Conservation (phyloP, 495 filamentous ascomycete species). For the Hypoxylon fuscum region DNA sequence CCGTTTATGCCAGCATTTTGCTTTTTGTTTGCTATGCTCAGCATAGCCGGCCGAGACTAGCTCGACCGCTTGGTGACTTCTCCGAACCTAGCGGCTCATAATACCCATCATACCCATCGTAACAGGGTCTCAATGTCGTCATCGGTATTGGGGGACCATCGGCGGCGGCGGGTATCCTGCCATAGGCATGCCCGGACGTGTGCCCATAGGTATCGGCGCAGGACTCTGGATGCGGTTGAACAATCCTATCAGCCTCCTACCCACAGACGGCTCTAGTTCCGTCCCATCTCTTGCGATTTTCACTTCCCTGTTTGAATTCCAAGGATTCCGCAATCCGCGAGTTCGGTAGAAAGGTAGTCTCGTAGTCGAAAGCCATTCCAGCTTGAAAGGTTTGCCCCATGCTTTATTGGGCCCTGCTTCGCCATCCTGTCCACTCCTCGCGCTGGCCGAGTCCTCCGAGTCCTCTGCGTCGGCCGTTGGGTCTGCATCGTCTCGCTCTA, state of each 20-base stretch:
- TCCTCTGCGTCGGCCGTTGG: conserved; percentile 52
- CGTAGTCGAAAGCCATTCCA: conserved; percentile 90
- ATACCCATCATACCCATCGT: conserved; percentile 1
- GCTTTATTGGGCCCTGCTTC: conserved; percentile 61
- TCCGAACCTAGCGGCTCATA: conserved; percentile 9
- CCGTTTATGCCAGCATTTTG: conserved; percentile 19
- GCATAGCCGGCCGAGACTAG: conserved; percentile 34
- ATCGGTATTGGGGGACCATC: conserved; percentile 33
- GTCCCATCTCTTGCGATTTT: conserved; percentile 98
- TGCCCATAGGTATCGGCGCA: conserved; percentile 39
- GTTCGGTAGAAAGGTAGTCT: conserved; percentile 92
- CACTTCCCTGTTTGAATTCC: conserved; percentile 95
- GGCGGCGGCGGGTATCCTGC: conserved; percentile 45
- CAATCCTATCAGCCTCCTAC: conserved; percentile 77
- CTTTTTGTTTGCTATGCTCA: conserved; percentile 34
- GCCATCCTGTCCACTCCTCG: conserved; percentile 48
- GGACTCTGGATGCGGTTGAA: conserved; percentile 70
- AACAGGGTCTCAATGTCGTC: conserved; percentile 17
- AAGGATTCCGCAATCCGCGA: conserved; percentile 88
- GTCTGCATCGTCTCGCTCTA: conserved; percentile 64
- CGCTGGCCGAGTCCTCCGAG: conserved; percentile 49
- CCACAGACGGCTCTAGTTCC: conserved; percentile 86
- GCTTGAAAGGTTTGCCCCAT: conserved; percentile 92
- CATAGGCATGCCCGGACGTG: conserved; percentile 33
- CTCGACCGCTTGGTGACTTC: conserved; percentile 28